Evolutionary conservation across 2,329 filamentous ascomycete genomes (phyloP).

Genomic region (Neofusicoccum cordaticola): DNA sequence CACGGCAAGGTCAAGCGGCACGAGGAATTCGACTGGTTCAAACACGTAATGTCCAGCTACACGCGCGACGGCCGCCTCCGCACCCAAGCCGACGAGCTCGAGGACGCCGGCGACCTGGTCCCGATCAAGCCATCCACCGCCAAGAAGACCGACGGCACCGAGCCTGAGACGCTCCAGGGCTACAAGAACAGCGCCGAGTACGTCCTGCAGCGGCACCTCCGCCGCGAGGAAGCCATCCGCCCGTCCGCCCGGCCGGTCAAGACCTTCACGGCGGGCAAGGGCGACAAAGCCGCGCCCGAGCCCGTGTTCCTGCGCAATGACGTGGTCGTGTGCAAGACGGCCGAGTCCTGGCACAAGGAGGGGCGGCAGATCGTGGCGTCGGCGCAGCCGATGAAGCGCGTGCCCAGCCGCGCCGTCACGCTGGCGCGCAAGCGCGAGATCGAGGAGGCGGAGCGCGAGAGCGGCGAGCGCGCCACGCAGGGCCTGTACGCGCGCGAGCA

Average conservation of each 20-base stretch:
- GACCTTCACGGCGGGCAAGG: slow-evolving; percentile 73
- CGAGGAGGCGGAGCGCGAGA: slow-evolving; percentile 75
- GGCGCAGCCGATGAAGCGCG: slow-evolving; percentile 75
- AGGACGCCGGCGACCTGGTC: slow-evolving; percentile 75
- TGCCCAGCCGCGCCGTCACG: slow-evolving; percentile 88
- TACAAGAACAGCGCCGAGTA: slow-evolving; percentile 85
- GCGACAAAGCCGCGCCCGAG: slow-evolving; percentile 69
- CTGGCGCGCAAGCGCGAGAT: slow-evolving; percentile 83
- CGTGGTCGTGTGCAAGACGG: slow-evolving; percentile 80
- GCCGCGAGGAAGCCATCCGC: slow-evolving; percentile 84
- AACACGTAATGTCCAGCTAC: slow-evolving; percentile 73
- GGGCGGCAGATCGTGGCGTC: slow-evolving; percentile 72
- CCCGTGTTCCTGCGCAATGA: slow-evolving; percentile 78
- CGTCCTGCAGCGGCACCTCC: slow-evolving; percentile 79
- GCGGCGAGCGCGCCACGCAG: slow-evolving; percentile 80
- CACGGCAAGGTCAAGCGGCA: slow-evolving; percentile 74
- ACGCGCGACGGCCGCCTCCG: slow-evolving; percentile 50
- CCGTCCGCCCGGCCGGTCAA: slow-evolving; percentile 67
- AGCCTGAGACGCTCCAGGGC: slow-evolving; percentile 71
- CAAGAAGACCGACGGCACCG: slow-evolving; percentile 68
- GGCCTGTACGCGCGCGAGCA: slow-evolving; percentile 80
- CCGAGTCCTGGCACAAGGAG: slow-evolving; percentile 97
- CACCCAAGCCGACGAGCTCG: slow-evolving; percentile 72
- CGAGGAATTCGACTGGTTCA: slow-evolving; percentile 86
- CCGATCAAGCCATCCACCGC: slow-evolving; percentile 60